Conservation (phyloP, 2,329 filamentous ascomycete species). For the Claviceps spartinae region DNA sequence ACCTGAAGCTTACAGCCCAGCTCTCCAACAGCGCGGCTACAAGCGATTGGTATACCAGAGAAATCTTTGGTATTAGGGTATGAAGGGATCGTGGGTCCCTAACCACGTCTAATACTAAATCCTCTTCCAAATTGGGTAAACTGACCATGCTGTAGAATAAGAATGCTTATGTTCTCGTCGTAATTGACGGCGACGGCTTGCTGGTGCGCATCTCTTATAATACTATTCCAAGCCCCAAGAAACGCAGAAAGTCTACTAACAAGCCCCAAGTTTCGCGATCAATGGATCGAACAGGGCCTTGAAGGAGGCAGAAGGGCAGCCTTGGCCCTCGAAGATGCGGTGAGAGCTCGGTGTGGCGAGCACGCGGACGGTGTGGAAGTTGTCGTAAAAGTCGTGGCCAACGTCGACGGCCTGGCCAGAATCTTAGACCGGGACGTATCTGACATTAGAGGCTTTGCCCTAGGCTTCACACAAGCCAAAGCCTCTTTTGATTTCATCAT, state of each 20-base stretch:
- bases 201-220: slow-evolving; percentile 27
- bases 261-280: slow-evolving; percentile 39
- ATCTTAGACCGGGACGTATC: slow-evolving; percentile 34
- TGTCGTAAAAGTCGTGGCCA: slow-evolving; percentile 42
- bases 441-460: slow-evolving; percentile 42
- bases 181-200: slow-evolving; percentile 51
- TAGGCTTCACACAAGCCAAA: slow-evolving; percentile 46
- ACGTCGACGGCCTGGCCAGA: slow-evolving; percentile 35
- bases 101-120: too few species aligned
- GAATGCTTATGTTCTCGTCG: slow-evolving; percentile 45
- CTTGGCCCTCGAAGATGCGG: slow-evolving; percentile 31
- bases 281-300: slow-evolving; percentile 38
- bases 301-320: slow-evolving; percentile 42
- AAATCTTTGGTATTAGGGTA: slow-evolving; percentile 35
- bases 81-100: not conserved
- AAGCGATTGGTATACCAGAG: slow-evolving; percentile 20
- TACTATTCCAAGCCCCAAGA: not conserved
- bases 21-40: slow-evolving; percentile 26
- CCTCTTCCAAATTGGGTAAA: not conserved
- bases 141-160: slow-evolving; percentile 24
- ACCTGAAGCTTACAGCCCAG: slow-evolving; percentile 36
- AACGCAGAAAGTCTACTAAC: slow-evolving; percentile 3
- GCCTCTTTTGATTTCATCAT: slow-evolving; percentile 51
- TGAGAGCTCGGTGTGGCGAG: slow-evolving; percentile 32
- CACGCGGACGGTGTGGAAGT: slow-evolving; percentile 36